Evolutionary conservation across 2,329 filamentous ascomycete species (phyloP).

Genomic region (Huntiella bhutanensis): DNA sequence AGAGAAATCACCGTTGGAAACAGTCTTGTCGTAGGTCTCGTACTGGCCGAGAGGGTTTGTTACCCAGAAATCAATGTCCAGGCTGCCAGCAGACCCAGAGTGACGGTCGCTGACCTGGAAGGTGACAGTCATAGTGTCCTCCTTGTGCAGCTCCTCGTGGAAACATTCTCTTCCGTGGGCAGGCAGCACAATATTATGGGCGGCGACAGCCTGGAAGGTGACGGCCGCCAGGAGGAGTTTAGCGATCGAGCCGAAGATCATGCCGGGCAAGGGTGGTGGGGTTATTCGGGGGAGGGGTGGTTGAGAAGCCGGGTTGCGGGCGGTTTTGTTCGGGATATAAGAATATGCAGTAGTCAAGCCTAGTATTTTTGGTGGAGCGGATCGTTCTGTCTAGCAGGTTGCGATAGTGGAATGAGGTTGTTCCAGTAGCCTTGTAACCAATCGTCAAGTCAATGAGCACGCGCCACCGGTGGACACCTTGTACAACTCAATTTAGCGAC

Average conservation of each 20-base stretch:
- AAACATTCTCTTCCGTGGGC: constrained; percentile 95
- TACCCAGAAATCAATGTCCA: constrained; percentile 98
- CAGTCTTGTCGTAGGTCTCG: constrained; percentile 59
- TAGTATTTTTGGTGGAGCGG: background rate
- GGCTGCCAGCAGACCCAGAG: constrained; percentile 81
- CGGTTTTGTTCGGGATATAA: background rate
- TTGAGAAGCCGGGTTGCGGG: background rate
- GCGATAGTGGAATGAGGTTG: background rate
- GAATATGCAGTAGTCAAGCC: background rate
- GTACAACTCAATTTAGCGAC: constrained; percentile 4
- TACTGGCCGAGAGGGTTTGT: constrained; percentile 58
- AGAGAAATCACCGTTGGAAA: constrained; percentile 82
- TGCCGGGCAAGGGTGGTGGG: constrained; percentile 14
- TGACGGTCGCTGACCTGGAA: constrained; percentile 96
- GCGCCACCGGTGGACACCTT: constrained; percentile 4
- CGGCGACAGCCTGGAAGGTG: constrained; percentile 39
- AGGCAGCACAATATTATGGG: constrained; percentile 90
- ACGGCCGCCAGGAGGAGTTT: constrained; percentile 24
- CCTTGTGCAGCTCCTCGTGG: constrained; percentile 77
- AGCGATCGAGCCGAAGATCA: constrained; percentile 27
- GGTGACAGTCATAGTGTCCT: constrained; percentile 96
- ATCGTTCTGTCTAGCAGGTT: background rate
- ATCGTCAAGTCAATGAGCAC: constrained; percentile 2
- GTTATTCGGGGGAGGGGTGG: background rate
- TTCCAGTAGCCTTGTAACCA: constrained; percentile 1